Base-by-base conservation (phyloP, 2,329 filamentous ascomycete genomes). In the Mycosphaerelloides madeirae region DNA sequence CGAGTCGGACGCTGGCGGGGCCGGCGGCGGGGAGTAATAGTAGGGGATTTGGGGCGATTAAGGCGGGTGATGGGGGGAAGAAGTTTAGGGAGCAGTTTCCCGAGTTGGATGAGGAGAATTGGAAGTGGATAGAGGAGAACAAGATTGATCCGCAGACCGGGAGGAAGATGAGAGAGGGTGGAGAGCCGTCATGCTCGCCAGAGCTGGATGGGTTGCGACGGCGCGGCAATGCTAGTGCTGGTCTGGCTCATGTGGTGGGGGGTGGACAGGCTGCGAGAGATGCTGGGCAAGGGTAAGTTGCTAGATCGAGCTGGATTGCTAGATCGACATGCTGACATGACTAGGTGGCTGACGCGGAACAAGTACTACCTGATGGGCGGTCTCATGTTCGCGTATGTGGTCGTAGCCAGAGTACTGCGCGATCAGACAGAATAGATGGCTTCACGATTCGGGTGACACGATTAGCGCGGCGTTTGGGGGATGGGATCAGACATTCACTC, bases 1-100 rank as follows among this genome's bases (percentile, higher is more conserved):
- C 83, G 49, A 63, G 68, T 25, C 69, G 67, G 37, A 67, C 68
- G 3, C 66, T 73, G 2, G 63, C 36, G 8, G 54, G 55, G 7
- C 32, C 36, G 20, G 32, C 20, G n/a, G 25, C 71, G 16, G 75
- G 70, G 35, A 53, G 54, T 25, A 58, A 54, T 37, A 62, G 43
- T 15, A 87, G 83, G 64, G 87, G 87, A 8, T 87, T 94, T 51
- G 83, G 80, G 22, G 79, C 79, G 34, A 78, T 96, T 61, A 94
- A 90, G 68, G 85, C 85, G 3, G 93, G 93, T 16, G 93, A 98
- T 62, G 90, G 90, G 11, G 93, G 93, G 3, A 80, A 84, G 59
- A 95, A 94, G 69, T 98, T 98, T 66, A 79, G 82, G 44, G 74
- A 79, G 9, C 88, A 97, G 69, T 98, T 90, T 88, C 81, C 87